Conservation (phyloP, 202 grass and related monocot genomes). For the Zoysia matrella region DNA sequence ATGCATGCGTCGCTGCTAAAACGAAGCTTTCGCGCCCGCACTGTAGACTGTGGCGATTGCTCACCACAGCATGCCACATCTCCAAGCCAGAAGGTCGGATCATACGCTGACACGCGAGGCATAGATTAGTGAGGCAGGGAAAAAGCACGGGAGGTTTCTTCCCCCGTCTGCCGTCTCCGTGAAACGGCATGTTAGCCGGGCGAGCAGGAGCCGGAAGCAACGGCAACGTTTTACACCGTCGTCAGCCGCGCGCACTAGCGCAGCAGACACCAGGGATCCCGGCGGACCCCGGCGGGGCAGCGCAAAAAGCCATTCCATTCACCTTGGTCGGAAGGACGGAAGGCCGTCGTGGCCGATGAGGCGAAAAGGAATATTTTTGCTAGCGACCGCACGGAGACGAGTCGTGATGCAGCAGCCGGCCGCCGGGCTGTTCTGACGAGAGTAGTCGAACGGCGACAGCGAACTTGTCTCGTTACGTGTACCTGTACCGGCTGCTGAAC, state of each 20-base stretch:
- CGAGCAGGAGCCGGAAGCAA: slow-evolving; percentile 1
- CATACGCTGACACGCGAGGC: too few relatives aligned
- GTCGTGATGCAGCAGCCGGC: not conserved
- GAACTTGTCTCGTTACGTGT: slow-evolving; percentile 16
- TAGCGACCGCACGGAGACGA: not conserved
- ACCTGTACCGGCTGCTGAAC: slow-evolving; percentile 1
- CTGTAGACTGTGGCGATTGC: not conserved
- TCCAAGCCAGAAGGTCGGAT: not conserved
- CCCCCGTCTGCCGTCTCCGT: not conserved
- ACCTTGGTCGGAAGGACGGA: slow-evolving; percentile 13
- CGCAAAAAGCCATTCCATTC: slow-evolving; percentile 45
- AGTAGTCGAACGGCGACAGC: slow-evolving; percentile 10
- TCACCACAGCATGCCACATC: not conserved
- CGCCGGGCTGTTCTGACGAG: not conserved
- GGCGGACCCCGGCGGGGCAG: slow-evolving; percentile 30
- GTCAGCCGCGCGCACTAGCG: not conserved
- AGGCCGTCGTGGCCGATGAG: slow-evolving; percentile 9
- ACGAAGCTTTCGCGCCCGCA: slow-evolving; percentile 24
- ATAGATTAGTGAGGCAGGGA: not conserved
- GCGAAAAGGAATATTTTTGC: slow-evolving; percentile 12
- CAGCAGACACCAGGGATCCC: slow-evolving; percentile 35
- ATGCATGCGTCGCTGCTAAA: not conserved
- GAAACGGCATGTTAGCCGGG: slow-evolving; percentile 16
- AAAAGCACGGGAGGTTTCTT: too few relatives aligned
- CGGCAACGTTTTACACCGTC: slow-evolving; percentile 1